Evolutionary conservation across 163 green algal genomes (phyloP).

Genomic region (Trebouxiophyceae sp.): DNA sequence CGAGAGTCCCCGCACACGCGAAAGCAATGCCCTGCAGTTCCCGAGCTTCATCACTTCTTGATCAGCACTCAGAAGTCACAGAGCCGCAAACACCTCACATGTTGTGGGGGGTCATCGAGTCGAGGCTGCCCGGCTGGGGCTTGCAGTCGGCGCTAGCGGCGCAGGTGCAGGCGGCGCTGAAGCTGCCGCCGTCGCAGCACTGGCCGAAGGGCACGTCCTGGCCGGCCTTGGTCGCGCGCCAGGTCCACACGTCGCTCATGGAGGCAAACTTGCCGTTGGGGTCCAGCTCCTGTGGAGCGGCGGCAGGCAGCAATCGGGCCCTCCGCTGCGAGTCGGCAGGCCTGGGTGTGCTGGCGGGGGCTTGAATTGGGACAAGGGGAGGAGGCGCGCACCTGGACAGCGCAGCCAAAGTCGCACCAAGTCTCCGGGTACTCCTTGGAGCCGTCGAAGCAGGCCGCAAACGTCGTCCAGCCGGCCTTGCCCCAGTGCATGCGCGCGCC

Average conservation of each 20-base stretch:
- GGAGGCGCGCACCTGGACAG: slow-evolving; percentile 38
- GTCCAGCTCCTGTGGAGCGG: slow-evolving; percentile 54
- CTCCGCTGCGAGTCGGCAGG: too few relatives aligned
- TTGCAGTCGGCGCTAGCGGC: slow-evolving; percentile 12
- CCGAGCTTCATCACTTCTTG: too few relatives aligned
- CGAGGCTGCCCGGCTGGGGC: too few relatives aligned
- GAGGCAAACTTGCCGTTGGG: slow-evolving; percentile 67
- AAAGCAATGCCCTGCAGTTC: too few relatives aligned
- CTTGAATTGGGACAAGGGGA: too few relatives aligned
- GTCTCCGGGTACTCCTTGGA: slow-evolving; percentile 58
- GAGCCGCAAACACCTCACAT: too few relatives aligned
- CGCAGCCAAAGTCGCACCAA: slow-evolving; percentile 92
- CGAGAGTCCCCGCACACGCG: too few relatives aligned
- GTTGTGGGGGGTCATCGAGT: too few relatives aligned
- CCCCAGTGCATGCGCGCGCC: slow-evolving; percentile 75
- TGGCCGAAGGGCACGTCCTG: slow-evolving; percentile 18
- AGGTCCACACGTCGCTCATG: slow-evolving; percentile 51
- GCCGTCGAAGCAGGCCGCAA: slow-evolving; percentile 67
- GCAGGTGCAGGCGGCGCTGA: slow-evolving; percentile 42
- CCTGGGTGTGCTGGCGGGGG: too few relatives aligned
- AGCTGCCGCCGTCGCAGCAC: slow-evolving; percentile 54
- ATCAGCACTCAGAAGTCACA: too few relatives aligned
- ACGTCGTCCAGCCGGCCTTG: slow-evolving; percentile 68
- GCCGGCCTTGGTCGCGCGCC: slow-evolving; percentile 30
- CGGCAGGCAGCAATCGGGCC: too few relatives aligned